Base-by-base conservation (phyloP, 768 basidiomycete species). In the Mycena indigotica region DNA sequence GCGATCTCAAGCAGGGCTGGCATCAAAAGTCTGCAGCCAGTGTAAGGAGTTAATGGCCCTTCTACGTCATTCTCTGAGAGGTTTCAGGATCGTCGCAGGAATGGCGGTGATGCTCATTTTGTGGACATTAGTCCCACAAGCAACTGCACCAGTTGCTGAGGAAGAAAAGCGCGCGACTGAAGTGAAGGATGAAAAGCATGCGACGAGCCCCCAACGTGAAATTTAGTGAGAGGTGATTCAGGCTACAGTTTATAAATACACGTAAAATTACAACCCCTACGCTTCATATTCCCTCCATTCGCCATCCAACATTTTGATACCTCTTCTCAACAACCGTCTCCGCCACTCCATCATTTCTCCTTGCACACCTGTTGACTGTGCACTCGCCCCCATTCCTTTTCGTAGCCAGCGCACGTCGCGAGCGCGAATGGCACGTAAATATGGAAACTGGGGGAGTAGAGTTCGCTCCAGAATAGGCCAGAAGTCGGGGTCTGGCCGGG, bases 341-440 rank as follows among this genome's bases (percentile, higher is more conserved):
- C 78, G 79, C 91, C 91, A 93, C 55, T 85, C 81, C 61, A 77
- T 75, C 84, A 93, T 86, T 68, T 91, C 88, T 40, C 90, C 91
- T 71, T 92, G 91, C 15, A 91, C 81, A 6, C 91, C 91, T 5
- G 91, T 82, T 60, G 81, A 84, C 61, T 83, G 84, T 24, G 91
- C 91, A 57, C 80, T 77, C 0, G 72, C 72, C 6, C 80, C 84
- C 70, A 92, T 80, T 0, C 89, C 91, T 51, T 78, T 80, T 53
- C 85, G 74, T 30, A 93, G 70, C 89, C 91, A 93, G 28, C 83
- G 83, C 17, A 90, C 79, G 62, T 91, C 89, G 57, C 88, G 76
- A 16, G 80, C 77, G 16, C 87, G 81, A 19, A 93, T 72, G 6
- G 81, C 77, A 39, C 73, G 67, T 23, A 93, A 76, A 13, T 74